A percentile compares a stretch with the other conserved stretches of the same genome.
These are phyloP conservation scores for Fomitopsis palustris DNA, from an alignment of 1,284 basidiomycete species.

Conservation along the genomic window DNA sequence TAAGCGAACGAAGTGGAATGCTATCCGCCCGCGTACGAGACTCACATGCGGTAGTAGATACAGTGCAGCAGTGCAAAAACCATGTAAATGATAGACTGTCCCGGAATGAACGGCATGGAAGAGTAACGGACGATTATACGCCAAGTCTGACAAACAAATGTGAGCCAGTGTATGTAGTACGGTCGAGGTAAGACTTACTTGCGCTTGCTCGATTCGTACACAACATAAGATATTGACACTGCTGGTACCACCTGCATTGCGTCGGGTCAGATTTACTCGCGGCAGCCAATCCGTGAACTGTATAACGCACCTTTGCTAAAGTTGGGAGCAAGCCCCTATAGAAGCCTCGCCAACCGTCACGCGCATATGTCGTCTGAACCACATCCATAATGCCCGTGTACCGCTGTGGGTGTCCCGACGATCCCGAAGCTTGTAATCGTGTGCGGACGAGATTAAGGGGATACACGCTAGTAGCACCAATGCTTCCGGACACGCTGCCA, in stretches of 20 bases:
- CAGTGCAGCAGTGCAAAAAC: constrained; percentile 15
- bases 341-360: constrained; percentile 92
- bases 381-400: constrained; percentile 93
- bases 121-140: constrained; percentile 33
- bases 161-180: too few relatives aligned
- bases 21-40: not conserved
- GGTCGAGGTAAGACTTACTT: constrained; percentile 57
- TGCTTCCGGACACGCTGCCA: constrained; percentile 85
- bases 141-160: constrained; percentile 36
- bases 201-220: constrained; percentile 80
- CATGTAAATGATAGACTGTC: constrained; percentile 7
- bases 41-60: constrained; percentile 15
- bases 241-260: constrained; percentile 78
- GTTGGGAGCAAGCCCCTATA: constrained; percentile 93
- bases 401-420: constrained; percentile 84
- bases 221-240: constrained; percentile 93
- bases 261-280: not conserved
- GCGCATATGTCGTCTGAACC: constrained; percentile 72
- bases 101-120: not conserved
- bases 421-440: constrained; percentile 93
- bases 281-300: not conserved
- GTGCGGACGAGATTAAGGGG: constrained; percentile 94
- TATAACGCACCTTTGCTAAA: constrained; percentile 70
- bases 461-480: constrained; percentile 91
- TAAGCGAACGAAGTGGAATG: not conserved